Base-by-base conservation (phyloP, 352 stramenopile species). In the Phytophthora hibernalis region DNA sequence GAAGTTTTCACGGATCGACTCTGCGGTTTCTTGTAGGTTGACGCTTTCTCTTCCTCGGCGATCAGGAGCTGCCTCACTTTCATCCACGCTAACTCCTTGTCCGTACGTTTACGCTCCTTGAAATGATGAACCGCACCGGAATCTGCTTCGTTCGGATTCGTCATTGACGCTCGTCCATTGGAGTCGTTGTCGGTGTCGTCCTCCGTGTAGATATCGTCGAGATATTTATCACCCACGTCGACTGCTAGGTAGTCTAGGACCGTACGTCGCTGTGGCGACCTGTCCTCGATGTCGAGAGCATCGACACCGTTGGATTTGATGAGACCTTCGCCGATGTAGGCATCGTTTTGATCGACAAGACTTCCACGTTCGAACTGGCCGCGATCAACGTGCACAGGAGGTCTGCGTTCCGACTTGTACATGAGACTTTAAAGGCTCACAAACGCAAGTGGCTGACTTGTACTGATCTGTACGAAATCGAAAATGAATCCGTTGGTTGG, bases 201-300 rank as follows among this genome's bases (percentile, higher is more conserved):
- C 2, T 88, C 82, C 35, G 74, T 70, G 64, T 90, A 89, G 22
- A 90, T 72, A 48, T 76, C 74, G 30, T 90, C 73, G 5, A 90
- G 51, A 52, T 90, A 91, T 20, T 77, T 70, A 52, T 91, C 82
- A 21, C 74, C 77, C 13, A 85, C 56, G 31, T 88, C 82, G 30
- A 65, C 84, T 4, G 80, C 82, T 2, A 89, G 52, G 30, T 83
- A 80, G 52, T 91, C 82, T n/a, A n/a, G n/a, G n/a, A n/a, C n/a
- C n/a, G n/a, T n/a, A n/a, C n/a, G n/a, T n/a, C n/a, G n/a, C n/a
- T n/a, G n/a, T n/a, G n/a, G n/a, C n/a, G 48, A 60, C 59, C 86
- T 87, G 54, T 70, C 82, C 55, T 76, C 60, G 16, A 76, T 75
- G 49, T 87, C 70, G 5, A 85, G 51, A 6, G 66, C 66, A 15